Evolutionary conservation across 345 rosid species (phyloP), one percentile per base, ranked within the genome.

Genomic region (Populus davidiana): DNA sequence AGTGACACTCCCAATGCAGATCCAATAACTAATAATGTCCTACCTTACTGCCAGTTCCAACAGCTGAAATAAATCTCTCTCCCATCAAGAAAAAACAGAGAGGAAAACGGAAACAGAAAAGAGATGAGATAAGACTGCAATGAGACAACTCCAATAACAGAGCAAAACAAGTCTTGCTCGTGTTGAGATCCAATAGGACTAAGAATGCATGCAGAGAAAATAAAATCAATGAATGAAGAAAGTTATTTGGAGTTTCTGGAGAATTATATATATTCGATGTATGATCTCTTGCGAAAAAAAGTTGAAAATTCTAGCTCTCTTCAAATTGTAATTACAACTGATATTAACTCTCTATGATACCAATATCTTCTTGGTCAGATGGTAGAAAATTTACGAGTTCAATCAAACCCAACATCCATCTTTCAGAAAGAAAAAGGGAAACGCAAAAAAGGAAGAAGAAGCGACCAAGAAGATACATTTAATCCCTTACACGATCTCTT

Each of bases 11-110:
- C 85, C 88, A 78, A 78, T 75, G 86, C 86, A 84, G 89, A 85
- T 89, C 87, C 85, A 82, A 62, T 82, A 67, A 39, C 56, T 54
- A 68, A 65, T 33, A 65, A 81, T 81, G 75, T 38, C 68, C 50
- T 35, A 43, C 82, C 75, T 64, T 75, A 65, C 50, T 77, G 67
- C 33, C 81, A 73, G 73, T 78, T 64, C 74, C 81, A 82, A 69
- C 81, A 80, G 81, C 79, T 49, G 76, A 88, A 74, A 75, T 87
- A 90, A 88, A 86, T 89, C 90, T 88, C 86, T 86, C 82, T 85
- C 65, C 85, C 79, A 75, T 82, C 81, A 83, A 80, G 76, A 77
- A 78, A 85, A 79, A 87, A 81, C 73, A 77, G 69, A 79, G 70
- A 78, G 76, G 80, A 86, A 80, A 85, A 80, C 82, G 77, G 49